Conservation (phyloP, 306 rosid genomes). For the Lathyrus tuberosus region DNA sequence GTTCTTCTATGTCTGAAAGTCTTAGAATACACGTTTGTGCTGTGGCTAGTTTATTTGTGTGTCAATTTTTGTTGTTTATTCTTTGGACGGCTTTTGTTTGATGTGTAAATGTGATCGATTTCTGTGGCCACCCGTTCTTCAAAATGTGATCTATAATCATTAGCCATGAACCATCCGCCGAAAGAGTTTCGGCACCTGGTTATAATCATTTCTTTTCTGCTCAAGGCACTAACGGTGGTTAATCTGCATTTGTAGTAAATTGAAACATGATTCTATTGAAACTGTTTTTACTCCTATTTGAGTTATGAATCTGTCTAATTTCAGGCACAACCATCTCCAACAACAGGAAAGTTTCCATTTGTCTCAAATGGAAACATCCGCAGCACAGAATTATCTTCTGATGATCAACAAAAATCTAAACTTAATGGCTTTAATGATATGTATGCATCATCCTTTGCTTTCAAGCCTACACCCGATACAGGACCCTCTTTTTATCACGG, state of each 20-base stretch:
- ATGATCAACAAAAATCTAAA: slow-evolving; percentile 50
- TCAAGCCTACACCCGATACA: slow-evolving; percentile 64
- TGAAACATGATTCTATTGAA: slow-evolving; percentile 4
- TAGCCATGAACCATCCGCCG: too few relatives aligned
- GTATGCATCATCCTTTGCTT: slow-evolving; percentile 64
- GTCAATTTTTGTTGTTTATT: slow-evolving; percentile 16
- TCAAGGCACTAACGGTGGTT: too few relatives aligned
- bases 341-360: slow-evolving; percentile 83
- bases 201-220: too few relatives aligned
- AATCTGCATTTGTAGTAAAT: too few relatives aligned
- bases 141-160: too few relatives aligned
- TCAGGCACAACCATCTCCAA: slow-evolving; percentile 97
- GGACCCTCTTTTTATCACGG: slow-evolving; percentile 62
- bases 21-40: neutral
- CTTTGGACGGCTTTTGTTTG: too few relatives aligned
- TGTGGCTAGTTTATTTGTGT: slow-evolving; percentile 14
- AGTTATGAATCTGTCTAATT: slow-evolving; percentile 49
- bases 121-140: too few relatives aligned
- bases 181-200: too few relatives aligned
- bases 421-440: slow-evolving; percentile 52
- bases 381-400: slow-evolving; percentile 45
- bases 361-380: slow-evolving; percentile 48
- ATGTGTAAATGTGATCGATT: too few relatives aligned
- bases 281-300: slow-evolving; percentile 28
- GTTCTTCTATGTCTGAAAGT: slow-evolving; percentile 12